Evolutionary conservation across 768 basidiomycete species (phyloP).

Genomic region (Calocybe cyanea): DNA sequence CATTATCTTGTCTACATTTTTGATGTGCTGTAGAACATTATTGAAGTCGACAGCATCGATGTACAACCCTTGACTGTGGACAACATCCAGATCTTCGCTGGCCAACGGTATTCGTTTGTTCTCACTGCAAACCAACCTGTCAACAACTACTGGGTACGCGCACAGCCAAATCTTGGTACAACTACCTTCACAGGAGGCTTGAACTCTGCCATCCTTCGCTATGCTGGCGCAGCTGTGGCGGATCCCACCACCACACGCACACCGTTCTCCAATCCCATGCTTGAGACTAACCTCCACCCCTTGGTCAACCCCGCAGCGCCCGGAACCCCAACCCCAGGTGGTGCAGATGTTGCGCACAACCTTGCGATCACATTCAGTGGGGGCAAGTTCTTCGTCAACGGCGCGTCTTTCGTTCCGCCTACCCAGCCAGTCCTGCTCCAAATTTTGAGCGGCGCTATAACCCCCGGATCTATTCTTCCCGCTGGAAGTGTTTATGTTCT

Average conservation of each 20-base stretch:
- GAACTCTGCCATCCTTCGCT: neutral
- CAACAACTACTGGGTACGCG: neutral
- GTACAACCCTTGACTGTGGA: neutral
- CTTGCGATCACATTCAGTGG: constrained; percentile 13
- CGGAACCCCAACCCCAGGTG: constrained; percentile 14
- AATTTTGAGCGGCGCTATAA: constrained; percentile 48
- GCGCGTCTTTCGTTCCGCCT: constrained; percentile 30
- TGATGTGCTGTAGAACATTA: constrained; percentile 28
- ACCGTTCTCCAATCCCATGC: constrained; percentile 17
- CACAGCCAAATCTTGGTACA: neutral
- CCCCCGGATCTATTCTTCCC: constrained; percentile 43
- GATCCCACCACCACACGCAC: constrained; percentile 3
- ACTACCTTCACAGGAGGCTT: neutral
- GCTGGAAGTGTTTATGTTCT: constrained; percentile 42
- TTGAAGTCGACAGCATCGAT: neutral
- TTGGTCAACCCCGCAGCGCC: constrained; percentile 5
- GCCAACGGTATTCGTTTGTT: constrained; percentile 31
- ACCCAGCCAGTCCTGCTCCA: constrained; percentile 54
- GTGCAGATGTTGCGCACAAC: constrained; percentile 20
- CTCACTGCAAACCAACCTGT: constrained; percentile 30
- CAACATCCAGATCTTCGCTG: constrained; percentile 30
- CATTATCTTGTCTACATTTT: neutral
- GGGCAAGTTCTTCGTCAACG: constrained; percentile 25
- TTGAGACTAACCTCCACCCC: constrained; percentile 22
- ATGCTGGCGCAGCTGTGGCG: neutral